phyloP scores from a whole-genome alignment of 768 basidiomycete species.

The Tephrocybe sp. region DNA sequence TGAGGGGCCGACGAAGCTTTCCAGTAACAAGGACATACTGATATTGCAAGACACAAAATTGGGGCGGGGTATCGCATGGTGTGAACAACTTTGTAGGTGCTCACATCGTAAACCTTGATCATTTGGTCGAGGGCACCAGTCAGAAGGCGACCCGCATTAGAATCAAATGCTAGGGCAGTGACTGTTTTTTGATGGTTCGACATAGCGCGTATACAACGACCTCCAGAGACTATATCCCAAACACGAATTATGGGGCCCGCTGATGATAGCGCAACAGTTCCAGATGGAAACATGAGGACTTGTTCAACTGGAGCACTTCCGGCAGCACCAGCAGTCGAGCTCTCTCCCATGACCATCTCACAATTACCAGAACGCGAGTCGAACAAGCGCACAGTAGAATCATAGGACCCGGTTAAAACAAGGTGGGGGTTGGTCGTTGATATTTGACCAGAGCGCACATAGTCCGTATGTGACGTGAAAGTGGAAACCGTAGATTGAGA shows the following conservation, averaged over 20 bases:
- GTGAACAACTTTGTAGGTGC: constrained; percentile 92
- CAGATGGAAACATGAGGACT: constrained; percentile 90
- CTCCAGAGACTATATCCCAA: constrained; percentile 94
- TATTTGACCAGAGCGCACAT: constrained; percentile 91
- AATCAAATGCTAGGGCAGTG: constrained; percentile 82
- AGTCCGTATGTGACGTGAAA: constrained; percentile 89
- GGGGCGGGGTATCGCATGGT: constrained; percentile 99
- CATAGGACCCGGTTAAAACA: constrained; percentile 92
- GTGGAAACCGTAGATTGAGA: constrained; percentile 79
- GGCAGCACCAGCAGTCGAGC: constrained; percentile 27
- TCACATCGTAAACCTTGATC: constrained; percentile 98
- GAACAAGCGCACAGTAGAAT: constrained; percentile 85
- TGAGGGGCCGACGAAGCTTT: constrained; percentile 10
- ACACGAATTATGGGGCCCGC: constrained; percentile 91
- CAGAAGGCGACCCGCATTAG: constrained; percentile 73
- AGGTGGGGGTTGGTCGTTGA: constrained; percentile 81
- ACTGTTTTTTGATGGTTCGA: constrained; percentile 99
- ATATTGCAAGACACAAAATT: constrained; percentile 85
- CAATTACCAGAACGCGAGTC: constrained; percentile 83
- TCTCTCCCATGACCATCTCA: constrained; percentile 77
- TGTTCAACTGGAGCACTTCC: constrained; percentile 80
- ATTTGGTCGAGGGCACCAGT: constrained; percentile 94
- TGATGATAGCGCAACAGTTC: constrained; percentile 79
- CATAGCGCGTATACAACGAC: constrained; percentile 84
- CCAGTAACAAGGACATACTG: constrained; percentile 51